A percentile compares a stretch with the other conserved stretches of the same genome.
phyloP scores from a whole-genome alignment of 106 monocot species.

The Acorus gramineus region DNA sequence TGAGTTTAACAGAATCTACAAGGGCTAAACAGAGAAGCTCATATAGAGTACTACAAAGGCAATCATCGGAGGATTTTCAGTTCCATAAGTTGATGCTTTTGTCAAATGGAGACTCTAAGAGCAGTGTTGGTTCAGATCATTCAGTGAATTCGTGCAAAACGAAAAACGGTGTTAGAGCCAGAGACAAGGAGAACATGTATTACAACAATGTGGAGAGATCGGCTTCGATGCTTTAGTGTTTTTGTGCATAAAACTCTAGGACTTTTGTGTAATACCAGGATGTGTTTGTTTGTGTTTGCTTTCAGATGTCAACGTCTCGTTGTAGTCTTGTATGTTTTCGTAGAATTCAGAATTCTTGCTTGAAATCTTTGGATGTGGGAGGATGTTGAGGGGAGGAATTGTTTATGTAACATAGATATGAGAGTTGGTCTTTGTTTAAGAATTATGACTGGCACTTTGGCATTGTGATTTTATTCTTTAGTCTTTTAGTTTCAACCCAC shows the following conservation, averaged over 20 bases:
- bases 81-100: conserved; percentile 8
- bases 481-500: too few species aligned
- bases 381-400: too few species aligned
- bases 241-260: background rate
- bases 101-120: conserved; percentile 21
- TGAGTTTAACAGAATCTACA: conserved; percentile 56
- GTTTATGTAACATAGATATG: too few species aligned
- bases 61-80: conserved; percentile 9
- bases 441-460: too few species aligned
- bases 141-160: conserved; percentile 4
- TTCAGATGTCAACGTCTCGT: conserved; percentile 11
- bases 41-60: conserved; percentile 2
- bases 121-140: conserved; percentile 16
- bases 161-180: conserved; percentile 12
- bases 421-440: too few species aligned
- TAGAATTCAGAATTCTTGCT: too few species aligned
- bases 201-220: conserved; percentile 8
- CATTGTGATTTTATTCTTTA: too few species aligned
- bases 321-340: background rate
- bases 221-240: conserved; percentile 2
- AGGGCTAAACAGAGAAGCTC: conserved; percentile 43
- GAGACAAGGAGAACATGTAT: conserved; percentile 18
- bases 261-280: too few species aligned
- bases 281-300: conserved; percentile 2
- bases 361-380: too few species aligned